Base-by-base conservation (phyloP, 352 stramenopile species). In the Phytophthora chlamydospora region DNA sequence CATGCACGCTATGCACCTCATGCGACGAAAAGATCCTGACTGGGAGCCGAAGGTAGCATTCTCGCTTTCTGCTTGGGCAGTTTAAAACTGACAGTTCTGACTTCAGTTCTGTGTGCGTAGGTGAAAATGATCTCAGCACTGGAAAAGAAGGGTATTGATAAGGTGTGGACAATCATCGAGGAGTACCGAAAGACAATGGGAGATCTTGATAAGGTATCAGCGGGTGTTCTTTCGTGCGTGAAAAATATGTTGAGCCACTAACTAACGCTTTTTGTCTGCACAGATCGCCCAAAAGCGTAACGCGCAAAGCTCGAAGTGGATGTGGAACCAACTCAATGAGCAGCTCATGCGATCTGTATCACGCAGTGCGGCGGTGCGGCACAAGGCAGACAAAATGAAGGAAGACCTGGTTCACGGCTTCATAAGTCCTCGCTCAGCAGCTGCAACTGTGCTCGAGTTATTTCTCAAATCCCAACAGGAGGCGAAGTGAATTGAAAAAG, bases 1-100 rank as follows among this genome's bases (percentile, higher is more conserved):
- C 53, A 88, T 89, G 69, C 88, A 93, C 47, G 82, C 85, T 19
- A 75, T 97, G 61, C 80, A 95, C 46, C 66, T 96, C 6, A 80
- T 93, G 69, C 82, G 89, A 3, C 75, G 71, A 14, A 97, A 97
- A 58, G 78, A 92, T 39, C 79, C 78, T 13, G 80, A 91, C 45
- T 97, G 89, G 89, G 75, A 88, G 51, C 84, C 85, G 2, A 80
- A 87, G 63, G 78, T 88, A 41, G 27, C 16, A 42, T 14, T 24
- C 14, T 40, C 21, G 27, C 33, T 48, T 17, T 36, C 32, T 46
- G 21, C 21, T 32, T n/a, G 2, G 44, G 17, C 12, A 16, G 32
- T 45, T 24, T 24, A 24, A 24, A 24, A 35, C 43, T 38, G 6
- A 42, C 21, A 19, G 38, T 39, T 45, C 6, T 55, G 19, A 55